A percentile compares a stretch with the other conserved stretches of the same genome.
Conservation (phyloP, 176 grass and related monocot genomes). For the Oryza longistaminata region DNA sequence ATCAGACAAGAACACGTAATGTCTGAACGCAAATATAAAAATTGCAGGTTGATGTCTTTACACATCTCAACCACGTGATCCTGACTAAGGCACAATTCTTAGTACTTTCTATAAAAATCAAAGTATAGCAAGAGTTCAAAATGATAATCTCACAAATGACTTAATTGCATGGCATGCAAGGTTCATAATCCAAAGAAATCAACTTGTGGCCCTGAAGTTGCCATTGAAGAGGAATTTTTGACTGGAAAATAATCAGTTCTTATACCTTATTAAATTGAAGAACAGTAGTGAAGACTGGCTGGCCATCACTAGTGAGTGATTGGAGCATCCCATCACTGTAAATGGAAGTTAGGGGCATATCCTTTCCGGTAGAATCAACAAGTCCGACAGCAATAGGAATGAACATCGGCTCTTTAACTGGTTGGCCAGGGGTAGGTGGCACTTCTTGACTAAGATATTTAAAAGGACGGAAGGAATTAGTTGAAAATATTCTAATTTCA, state of each 20-base stretch:
- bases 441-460: conserved; percentile 77
- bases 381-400: conserved; percentile 89
- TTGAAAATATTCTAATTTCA: conserved; percentile 23
- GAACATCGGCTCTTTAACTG: conserved; percentile 83
- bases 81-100: conserved; percentile 9
- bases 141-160: background rate
- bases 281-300: conserved; percentile 70
- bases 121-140: background rate
- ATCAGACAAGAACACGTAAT: conserved; percentile 20
- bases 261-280: conserved; percentile 90
- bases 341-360: conserved; percentile 78
- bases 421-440: conserved; percentile 78
- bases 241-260: conserved; percentile 23
- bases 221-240: conserved; percentile 14
- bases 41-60: background rate
- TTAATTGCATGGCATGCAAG: background rate
- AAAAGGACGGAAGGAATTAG: conserved; percentile 19
- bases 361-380: conserved; percentile 85
- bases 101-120: background rate
- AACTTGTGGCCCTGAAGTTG: conserved; percentile 2
- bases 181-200: background rate
- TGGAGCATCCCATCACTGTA: conserved; percentile 63
- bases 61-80: background rate
- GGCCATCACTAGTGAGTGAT: conserved; percentile 47
- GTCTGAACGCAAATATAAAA: conserved; percentile 10